Evolutionary conservation across 2,329 filamentous ascomycete species (phyloP).

Genomic region (Xylariomycetidae sp.): DNA sequence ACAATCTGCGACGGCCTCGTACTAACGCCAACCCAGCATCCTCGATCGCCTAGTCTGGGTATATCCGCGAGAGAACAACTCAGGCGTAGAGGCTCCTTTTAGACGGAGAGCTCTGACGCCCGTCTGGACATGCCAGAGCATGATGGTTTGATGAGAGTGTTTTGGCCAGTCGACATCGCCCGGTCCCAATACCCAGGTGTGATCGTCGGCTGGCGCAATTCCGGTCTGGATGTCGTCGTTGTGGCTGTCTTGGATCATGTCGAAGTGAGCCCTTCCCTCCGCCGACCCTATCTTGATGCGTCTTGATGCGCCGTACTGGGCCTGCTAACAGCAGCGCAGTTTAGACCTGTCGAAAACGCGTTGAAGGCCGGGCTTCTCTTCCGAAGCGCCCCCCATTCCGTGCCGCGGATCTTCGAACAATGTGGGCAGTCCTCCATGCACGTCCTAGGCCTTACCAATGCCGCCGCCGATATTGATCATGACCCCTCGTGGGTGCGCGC

Average conservation of each 20-base stretch:
- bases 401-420: constrained; percentile 73
- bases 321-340: constrained; percentile 38
- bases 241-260: constrained; percentile 86
- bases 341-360: constrained; percentile 79
- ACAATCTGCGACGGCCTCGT: constrained; percentile 6
- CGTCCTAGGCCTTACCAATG: constrained; percentile 79
- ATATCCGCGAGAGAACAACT: constrained; percentile 95
- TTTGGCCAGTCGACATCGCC: constrained; percentile 88
- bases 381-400: constrained; percentile 72
- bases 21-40: constrained; percentile 56
- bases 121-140: constrained; percentile 59
- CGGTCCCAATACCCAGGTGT: constrained; percentile 70
- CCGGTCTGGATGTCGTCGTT: constrained; percentile 82
- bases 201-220: constrained; percentile 94
- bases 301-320: constrained; percentile 1
- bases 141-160: constrained; percentile 94
- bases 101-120: constrained; percentile 32
- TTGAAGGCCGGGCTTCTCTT: constrained; percentile 78
- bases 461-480: constrained; percentile 41
- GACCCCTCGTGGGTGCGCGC: constrained; percentile 66
- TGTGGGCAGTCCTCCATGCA: constrained; percentile 80
- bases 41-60: constrained; percentile 67
- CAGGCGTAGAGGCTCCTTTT: constrained; percentile 90
- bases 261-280: constrained; percentile 58
- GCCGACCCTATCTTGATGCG: no score